Conservation (phyloP, 768 basidiomycete genomes). For the Kwoniella mangroviensis region DNA sequence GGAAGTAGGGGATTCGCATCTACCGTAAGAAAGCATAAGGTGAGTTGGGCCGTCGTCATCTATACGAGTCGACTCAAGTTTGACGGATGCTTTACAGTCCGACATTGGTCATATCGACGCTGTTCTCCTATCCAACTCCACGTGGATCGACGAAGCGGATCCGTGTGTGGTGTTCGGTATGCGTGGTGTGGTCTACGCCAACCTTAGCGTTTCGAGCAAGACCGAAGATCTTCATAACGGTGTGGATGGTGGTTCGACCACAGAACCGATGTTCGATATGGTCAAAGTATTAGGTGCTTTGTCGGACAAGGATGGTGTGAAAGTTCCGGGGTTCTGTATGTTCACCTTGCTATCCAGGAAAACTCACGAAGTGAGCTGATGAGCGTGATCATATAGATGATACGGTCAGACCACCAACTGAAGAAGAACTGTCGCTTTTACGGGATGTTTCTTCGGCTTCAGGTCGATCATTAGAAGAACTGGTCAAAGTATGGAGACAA, state of each 20-base stretch:
- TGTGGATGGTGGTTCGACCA: constrained; percentile 83
- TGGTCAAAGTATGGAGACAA: constrained; percentile 83
- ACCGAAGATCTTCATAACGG: constrained; percentile 89
- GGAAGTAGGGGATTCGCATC: constrained; percentile 84
- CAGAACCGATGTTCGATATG: constrained; percentile 95
- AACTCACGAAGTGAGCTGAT: too few relatives aligned
- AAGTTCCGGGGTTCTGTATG: constrained; percentile 83
- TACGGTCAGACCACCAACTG: constrained; percentile 70
- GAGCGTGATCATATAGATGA: constrained; percentile 58
- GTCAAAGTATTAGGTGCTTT: constrained; percentile 76
- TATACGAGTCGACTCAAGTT: not conserved
- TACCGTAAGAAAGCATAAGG: constrained; percentile 77
- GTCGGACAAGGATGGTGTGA: constrained; percentile 66
- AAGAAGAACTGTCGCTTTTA: constrained; percentile 72
- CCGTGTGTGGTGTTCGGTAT: constrained; percentile 96
- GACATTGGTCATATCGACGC: constrained; percentile 84
- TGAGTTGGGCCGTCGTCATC: constrained; percentile 45
- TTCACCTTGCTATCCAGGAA: constrained; percentile 22
- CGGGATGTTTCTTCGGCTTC: constrained; percentile 72
- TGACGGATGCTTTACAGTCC: constrained; percentile 61
- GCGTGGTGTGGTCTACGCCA: constrained; percentile 89
- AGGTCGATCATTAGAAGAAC: constrained; percentile 68
- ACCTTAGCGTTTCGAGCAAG: constrained; percentile 73
- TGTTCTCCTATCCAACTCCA: constrained; percentile 81
- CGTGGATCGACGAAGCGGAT: constrained; percentile 89